Evolutionary conservation across 1,284 basidiomycete species (phyloP), one percentile per base, ranked within the genome.

Genomic region (Sutorius eximius): DNA sequence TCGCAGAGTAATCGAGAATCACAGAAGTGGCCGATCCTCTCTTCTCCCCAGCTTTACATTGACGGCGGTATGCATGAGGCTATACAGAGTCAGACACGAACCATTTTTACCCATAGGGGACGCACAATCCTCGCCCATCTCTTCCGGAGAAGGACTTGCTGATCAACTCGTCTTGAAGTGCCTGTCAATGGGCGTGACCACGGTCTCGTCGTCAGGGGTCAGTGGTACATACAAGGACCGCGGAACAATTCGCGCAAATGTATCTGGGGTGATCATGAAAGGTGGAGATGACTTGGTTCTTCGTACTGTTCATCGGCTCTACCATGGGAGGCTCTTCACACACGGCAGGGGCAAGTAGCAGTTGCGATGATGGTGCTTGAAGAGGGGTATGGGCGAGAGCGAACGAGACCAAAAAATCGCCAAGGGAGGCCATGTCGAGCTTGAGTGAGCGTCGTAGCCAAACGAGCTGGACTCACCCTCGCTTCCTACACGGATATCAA

Each of bases 111-210:
- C 44, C 32, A 40, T 20, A 40, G 50, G 51, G 18, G 20, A 82
- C 87, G 71, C 61, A 84, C 88, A 83, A 93, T 61, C 91, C 91
- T 56, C 89, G 79, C 1, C 91, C 92, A 56, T 93, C 91, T 59
- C 92, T 75, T 1, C 91, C 91, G 22, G 88, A 87, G 74, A 94
- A 94, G 0, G 89, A 75, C 68, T 93, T 93, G 73, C 87, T 91
- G 60, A 94, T 89, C 11, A 93, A 73, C 61, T 94, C 91, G 64
- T 93, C 91, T 71, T 93, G 89, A n/a, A 91, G 75, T 20, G 85
- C 81, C 88, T 90, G 58, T 18, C 53, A 24, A 53, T 16, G 18
- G 27, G 45, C 40, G 41, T 45, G 22, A 44, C 44, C 16, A 43
- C 52, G 15, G 49, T 52, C 37, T 9, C 22, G 29, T 10, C 24